Conservation (phyloP, 371 early-diverging fungal species). For the Mucor indicus region DNA sequence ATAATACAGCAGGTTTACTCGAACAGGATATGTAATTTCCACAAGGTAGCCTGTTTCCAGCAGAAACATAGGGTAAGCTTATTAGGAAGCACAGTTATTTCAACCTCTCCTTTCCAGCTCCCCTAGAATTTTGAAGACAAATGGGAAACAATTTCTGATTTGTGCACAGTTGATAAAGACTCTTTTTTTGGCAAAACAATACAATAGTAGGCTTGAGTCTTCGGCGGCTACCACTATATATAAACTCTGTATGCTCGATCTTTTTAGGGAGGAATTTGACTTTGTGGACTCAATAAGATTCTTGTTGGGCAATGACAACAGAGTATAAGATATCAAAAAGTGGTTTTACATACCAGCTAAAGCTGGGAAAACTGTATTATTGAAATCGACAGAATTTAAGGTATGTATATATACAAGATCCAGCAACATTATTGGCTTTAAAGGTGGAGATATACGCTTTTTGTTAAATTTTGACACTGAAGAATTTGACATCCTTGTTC, state of each 20-base stretch:
- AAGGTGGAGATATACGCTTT: slow-evolving; percentile 2
- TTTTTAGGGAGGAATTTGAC: not conserved
- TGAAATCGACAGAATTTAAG: not conserved
- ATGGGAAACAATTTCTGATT: not conserved
- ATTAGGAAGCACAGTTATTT: not conserved
- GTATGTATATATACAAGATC: not conserved
- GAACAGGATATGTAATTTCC: not conserved
- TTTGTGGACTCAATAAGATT: not conserved
- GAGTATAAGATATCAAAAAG: not conserved
- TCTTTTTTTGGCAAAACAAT: not conserved
- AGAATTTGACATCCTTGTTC: not conserved
- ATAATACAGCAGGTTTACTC: too few relatives aligned
- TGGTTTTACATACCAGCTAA: not conserved
- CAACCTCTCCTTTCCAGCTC: not conserved
- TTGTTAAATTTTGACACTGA: slow-evolving; percentile 1
- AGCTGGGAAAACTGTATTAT: slow-evolving; percentile 4
- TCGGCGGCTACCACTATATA: not conserved
- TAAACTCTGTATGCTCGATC: not conserved
- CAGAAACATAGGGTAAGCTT: not conserved
- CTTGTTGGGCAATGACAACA: not conserved
- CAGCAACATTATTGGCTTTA: slow-evolving; percentile 4
- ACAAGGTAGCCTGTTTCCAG: not conserved
- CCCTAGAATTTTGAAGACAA: not conserved
- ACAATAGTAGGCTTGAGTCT: not conserved
- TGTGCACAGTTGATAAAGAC: slow-evolving; percentile 1